These are phyloP conservation scores for Fomes fomentarius DNA, from an alignment of 1,284 basidiomycete species.

Conservation along the genomic window DNA sequence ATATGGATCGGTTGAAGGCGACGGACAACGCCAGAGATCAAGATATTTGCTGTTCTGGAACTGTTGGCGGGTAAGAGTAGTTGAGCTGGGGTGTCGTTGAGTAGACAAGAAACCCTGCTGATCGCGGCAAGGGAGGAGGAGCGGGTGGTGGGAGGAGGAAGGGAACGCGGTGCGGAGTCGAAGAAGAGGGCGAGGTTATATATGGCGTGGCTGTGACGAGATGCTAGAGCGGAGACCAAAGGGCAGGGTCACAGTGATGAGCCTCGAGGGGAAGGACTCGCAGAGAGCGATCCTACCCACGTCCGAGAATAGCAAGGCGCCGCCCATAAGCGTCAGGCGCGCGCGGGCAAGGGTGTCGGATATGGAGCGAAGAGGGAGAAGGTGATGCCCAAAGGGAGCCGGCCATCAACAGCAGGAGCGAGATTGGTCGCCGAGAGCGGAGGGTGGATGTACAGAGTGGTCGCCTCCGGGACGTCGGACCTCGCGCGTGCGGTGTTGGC, in stretches of 20 bases:
- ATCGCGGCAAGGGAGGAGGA: constrained; percentile 22
- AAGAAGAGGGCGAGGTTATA: constrained; percentile 14
- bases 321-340: constrained; percentile 7
- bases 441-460: neutral
- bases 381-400: constrained; percentile 8
- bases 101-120: constrained; percentile 21
- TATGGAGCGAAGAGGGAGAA: neutral
- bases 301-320: constrained; percentile 6
- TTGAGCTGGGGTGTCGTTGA: neutral
- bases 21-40: neutral
- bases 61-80: constrained; percentile 2
- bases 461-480: constrained; percentile 22
- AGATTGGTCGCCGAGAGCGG: constrained; percentile 12
- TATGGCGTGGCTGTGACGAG: constrained; percentile 6
- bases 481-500: neutral
- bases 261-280: neutral
- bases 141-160: constrained; percentile 15
- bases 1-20: constrained; percentile 6
- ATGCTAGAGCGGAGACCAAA: too few relatives aligned
- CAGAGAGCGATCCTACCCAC: neutral
- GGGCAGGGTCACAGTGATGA: neutral
- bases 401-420: constrained; percentile 14
- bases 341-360: neutral
- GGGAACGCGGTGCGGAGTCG: constrained; percentile 19
- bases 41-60: neutral